These are phyloP conservation scores for Debaryomyces maramus DNA, from an alignment of 805 yeast species.

Conservation along the genomic window DNA sequence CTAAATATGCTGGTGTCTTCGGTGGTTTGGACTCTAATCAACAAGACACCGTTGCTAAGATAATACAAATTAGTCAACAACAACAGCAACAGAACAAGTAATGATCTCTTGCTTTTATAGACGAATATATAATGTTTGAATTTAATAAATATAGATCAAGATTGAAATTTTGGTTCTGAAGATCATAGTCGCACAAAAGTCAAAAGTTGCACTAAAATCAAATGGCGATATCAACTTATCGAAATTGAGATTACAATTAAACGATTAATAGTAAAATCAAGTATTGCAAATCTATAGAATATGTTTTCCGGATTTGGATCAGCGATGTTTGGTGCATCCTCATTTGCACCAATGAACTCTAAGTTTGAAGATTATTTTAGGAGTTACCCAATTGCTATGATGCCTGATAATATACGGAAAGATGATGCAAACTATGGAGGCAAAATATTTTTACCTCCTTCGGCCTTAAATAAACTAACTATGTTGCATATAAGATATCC, in stretches of 20 bases:
- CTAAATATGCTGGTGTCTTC: constrained; percentile 50
- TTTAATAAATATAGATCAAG: no score
- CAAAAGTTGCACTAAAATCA: background rate
- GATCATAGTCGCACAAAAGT: background rate
- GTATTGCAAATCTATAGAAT: background rate
- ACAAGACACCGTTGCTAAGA: constrained; percentile 29
- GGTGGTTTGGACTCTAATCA: constrained; percentile 39
- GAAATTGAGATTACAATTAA: background rate
- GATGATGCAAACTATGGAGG: constrained; percentile 92
- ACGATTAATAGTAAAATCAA: background rate
- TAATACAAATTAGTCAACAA: constrained; percentile 24
- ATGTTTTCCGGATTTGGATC: constrained; percentile 48
- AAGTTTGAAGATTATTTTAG: constrained; percentile 84
- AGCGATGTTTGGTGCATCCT: constrained; percentile 34
- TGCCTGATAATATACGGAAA: constrained; percentile 72
- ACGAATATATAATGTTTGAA: background rate
- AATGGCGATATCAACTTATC: background rate
- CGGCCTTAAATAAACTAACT: constrained; percentile 83
- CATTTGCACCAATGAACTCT: constrained; percentile 31
- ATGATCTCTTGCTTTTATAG: background rate
- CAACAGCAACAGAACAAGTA: constrained; percentile 8
- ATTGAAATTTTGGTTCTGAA: no score
- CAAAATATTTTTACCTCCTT: constrained; percentile 90
- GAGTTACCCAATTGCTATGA: constrained; percentile 88
- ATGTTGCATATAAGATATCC: constrained; percentile 94